Conservation (phyloP, 2,329 filamentous ascomycete species). For the Neonectria magnoliae region DNA sequence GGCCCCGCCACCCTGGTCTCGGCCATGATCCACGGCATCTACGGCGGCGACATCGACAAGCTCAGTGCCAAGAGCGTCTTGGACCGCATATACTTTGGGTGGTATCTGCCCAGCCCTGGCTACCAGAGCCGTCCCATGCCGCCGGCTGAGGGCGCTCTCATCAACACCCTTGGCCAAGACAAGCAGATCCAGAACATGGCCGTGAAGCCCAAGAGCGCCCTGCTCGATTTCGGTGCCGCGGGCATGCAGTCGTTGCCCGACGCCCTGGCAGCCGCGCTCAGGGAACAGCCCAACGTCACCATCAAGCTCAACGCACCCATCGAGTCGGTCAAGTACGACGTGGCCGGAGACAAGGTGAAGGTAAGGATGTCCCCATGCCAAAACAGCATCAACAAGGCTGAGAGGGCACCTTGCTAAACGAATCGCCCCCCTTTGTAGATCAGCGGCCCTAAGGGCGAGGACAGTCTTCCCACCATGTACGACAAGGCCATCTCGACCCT, state of each 20-base stretch:
- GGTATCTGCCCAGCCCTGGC: conserved; percentile 41
- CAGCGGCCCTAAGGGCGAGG: conserved; percentile 22
- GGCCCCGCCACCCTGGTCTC: conserved; percentile 79
- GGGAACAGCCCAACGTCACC: conserved; percentile 65
- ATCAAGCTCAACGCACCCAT: conserved; percentile 64
- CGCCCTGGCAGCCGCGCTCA: conserved; percentile 62
- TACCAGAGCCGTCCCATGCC: conserved; percentile 57
- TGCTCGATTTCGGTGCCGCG: conserved; percentile 52
- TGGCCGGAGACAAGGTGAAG: conserved; percentile 50
- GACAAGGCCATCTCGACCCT: conserved; percentile 75
- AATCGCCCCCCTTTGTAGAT: conserved; percentile 21
- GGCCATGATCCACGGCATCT: conserved; percentile 85
- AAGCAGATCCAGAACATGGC: conserved; percentile 46
- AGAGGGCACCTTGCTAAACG: conserved; percentile 1
- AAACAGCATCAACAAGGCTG: not conserved
- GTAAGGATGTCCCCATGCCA: conserved; percentile 45
- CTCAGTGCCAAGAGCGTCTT: conserved; percentile 75
- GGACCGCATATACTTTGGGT: conserved; percentile 45
- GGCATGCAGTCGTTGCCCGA: conserved; percentile 72
- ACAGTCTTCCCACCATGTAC: conserved; percentile 44
- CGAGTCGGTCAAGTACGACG: conserved; percentile 54
- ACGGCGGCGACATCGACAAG: conserved; percentile 86
- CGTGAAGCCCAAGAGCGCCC: conserved; percentile 42
- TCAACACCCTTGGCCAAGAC: conserved; percentile 43
- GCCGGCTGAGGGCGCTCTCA: conserved; percentile 42